phyloP scores from a whole-genome alignment of 306 rosid species.

The Quercus ilex region DNA sequence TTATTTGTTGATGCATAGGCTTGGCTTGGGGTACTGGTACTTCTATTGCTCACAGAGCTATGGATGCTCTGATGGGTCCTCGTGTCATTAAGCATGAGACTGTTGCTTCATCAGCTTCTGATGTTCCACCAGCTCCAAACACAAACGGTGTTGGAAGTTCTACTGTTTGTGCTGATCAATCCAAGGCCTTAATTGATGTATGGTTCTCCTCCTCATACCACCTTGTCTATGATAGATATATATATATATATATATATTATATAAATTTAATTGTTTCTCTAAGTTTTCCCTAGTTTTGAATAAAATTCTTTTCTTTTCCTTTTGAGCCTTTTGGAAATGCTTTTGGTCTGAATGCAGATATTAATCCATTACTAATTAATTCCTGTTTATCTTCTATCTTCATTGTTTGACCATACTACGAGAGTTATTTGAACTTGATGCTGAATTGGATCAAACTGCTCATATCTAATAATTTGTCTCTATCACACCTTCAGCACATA shows the following conservation, averaged over 20 bases:
- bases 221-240: not conserved
- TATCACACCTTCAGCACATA: too few species aligned
- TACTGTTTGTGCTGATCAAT: slow-evolving; percentile 10
- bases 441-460: not conserved
- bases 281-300: not conserved
- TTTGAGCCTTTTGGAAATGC: not conserved
- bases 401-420: not conserved
- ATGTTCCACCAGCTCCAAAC: not conserved
- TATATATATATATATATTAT: not conserved
- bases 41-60: slow-evolving; percentile 16
- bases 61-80: slow-evolving; percentile 29
- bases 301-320: too few species aligned
- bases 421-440: not conserved
- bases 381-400: not conserved
- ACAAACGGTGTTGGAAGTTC: not conserved
- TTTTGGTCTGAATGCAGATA: not conserved
- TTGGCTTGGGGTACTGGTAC: slow-evolving; percentile 24
- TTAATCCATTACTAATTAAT: not conserved
- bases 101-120: not conserved
- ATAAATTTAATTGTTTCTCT: not conserved
- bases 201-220: slow-evolving; percentile 2
- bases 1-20: slow-evolving; percentile 3
- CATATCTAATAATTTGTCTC: too few species aligned
- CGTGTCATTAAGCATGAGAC: slow-evolving; percentile 16
- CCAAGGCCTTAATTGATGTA: slow-evolving; percentile 22